Evolutionary conservation across 2,329 filamentous ascomycete species (phyloP), one percentile per base, ranked within the genome.

Genomic region (Diaporthe velutina): DNA sequence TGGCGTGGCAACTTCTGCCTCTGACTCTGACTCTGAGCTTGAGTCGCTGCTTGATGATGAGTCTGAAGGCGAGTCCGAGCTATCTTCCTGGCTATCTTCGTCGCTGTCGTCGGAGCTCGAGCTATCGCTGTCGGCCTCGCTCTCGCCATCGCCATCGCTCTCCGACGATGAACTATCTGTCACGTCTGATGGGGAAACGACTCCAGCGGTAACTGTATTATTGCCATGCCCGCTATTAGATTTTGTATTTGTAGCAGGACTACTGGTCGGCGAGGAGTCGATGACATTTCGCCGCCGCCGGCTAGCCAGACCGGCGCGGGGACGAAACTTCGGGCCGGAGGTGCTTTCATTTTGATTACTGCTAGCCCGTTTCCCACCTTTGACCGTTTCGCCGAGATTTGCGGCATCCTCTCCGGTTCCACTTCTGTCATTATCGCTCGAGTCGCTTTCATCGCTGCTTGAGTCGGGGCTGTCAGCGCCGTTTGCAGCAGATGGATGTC

Each of bases 1-100:
- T 52, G 78, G 79, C 35, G 74, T 78, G 72, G 78, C 70, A 74
- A 79, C 73, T 75, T 81, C 78, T 22, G 77, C 76, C 33, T 82
- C 81, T 19, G 83, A 84, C 40, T 86, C 86, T 6, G 84, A 84
- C 0, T 84, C 83, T 19, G 82, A 83, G 33, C 79, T 80, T 68
- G 80, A 80, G 13, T 82, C 80, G 5, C 80, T 83, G 45, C 82
- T 82, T 13, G 82, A 82, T 7, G 80, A 78, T 0, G 81, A 80
- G 17, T 78, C 79, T 40, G 67, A 76, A 22, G 52, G 57, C 15
- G 70, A 75, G 13, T 40, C 25, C 1, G 73, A 75, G 42, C 57
- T 78, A 10, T 58, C 38, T 15, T 22, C 28, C 13, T 79, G 79
- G 38, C 30, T n/a, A 12, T 54, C 33, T 2, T 60, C 33, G 33